Conservation (phyloP, 345 rosid species). For the Corymbia maculata region DNA sequence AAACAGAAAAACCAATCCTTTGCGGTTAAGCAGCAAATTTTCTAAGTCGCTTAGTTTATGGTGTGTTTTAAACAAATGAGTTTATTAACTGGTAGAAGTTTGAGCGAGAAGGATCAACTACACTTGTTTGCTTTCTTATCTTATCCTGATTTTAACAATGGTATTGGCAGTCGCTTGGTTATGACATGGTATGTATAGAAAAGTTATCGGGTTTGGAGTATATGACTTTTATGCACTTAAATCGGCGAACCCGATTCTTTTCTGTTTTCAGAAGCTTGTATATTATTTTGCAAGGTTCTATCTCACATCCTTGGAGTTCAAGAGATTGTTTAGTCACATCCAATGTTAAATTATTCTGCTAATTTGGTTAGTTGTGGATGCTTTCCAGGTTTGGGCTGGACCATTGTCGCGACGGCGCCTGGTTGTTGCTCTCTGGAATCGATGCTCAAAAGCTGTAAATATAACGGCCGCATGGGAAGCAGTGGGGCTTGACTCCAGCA, state of each 20-base stretch:
- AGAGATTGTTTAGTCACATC: background rate
- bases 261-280: background rate
- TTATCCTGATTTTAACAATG: background rate
- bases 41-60: background rate
- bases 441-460: constrained; percentile 52
- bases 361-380: background rate
- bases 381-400: constrained; percentile 80
- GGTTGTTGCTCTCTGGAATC: constrained; percentile 86
- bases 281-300: background rate
- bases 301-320: background rate
- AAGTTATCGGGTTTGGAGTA: background rate
- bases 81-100: background rate
- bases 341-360: background rate
- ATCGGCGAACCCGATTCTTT: background rate
- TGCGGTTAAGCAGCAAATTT: background rate
- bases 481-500: constrained; percentile 66
- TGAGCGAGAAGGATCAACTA: background rate
- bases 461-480: constrained; percentile 64
- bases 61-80: background rate
- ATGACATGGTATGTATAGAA: background rate
- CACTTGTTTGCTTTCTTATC: background rate
- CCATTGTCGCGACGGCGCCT: constrained; percentile 71
- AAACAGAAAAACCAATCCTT: background rate
- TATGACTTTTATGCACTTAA: background rate
- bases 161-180: background rate